Percentiles rank a stretch among this genome's conserved stretches.
Evolutionary conservation across 2,329 filamentous ascomycete genomes (phyloP).

Genomic region (Apiospora sp.): DNA sequence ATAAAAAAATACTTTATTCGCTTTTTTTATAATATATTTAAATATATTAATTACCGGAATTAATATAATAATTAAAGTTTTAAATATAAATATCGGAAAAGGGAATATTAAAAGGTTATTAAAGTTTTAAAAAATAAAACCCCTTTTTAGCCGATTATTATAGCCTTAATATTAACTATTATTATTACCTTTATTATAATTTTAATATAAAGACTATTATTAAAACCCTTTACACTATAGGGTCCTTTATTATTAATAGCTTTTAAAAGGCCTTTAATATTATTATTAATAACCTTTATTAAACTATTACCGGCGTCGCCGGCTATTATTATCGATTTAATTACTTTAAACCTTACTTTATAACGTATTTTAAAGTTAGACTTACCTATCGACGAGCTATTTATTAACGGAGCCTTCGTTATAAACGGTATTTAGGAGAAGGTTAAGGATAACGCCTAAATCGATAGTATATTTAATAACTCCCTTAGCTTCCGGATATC

Average conservation of each 20-base stretch:
- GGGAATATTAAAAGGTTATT: background rate
- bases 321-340: too few species aligned
- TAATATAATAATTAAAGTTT: background rate
- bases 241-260: background rate
- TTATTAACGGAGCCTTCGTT: too few species aligned
- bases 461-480: too few species aligned
- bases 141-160: background rate
- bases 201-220: too few species aligned
- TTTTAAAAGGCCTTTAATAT: background rate
- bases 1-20: background rate
- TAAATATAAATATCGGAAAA: background rate
- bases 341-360: background rate
- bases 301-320: background rate
- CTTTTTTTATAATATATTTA: background rate
- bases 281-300: background rate
- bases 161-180: background rate
- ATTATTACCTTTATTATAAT: background rate
- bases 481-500: too few species aligned
- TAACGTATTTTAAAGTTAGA: background rate
- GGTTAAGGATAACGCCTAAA: too few species aligned
- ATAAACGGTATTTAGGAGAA: too few species aligned
- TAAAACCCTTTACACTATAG: background rate
- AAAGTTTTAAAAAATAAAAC: background rate
- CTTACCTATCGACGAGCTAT: too few species aligned
- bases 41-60: background rate